These are phyloP conservation scores for Kazachstania martiniae DNA, from an alignment of 805 yeast genomes.

Conservation along the genomic window DNA sequence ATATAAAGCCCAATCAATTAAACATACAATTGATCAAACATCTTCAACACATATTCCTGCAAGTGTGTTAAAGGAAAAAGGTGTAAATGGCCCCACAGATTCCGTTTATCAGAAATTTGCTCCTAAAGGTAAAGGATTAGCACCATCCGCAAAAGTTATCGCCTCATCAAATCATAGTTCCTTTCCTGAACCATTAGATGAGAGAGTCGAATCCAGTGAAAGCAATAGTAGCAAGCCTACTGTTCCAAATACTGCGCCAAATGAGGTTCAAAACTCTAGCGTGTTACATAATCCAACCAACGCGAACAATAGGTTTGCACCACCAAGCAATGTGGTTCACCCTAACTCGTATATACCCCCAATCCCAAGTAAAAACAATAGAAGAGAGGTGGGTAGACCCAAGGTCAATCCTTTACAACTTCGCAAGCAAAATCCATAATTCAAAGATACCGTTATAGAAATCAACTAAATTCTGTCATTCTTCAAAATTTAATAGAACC, in stretches of 20 bases:
- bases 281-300: no score
- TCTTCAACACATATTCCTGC: conserved; percentile 49
- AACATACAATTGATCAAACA: conserved; percentile 54
- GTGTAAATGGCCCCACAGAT: conserved; percentile 12
- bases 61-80: conserved; percentile 17
- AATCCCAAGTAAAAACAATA: conserved; percentile 4
- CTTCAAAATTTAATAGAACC: no score
- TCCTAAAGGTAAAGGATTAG: conserved; percentile 23
- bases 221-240: neutral
- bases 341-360: conserved; percentile 12
- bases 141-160: neutral
- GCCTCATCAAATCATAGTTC: neutral
- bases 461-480: no score
- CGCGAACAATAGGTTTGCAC: conserved; percentile 14
- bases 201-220: neutral
- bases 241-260: neutral
- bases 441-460: no score
- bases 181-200: neutral
- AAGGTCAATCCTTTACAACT: conserved; percentile 15
- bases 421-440: conserved; percentile 7
- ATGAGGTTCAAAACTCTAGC: neutral
- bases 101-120: conserved; percentile 22
- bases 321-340: conserved; percentile 18
- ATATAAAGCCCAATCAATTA: conserved; percentile 44
- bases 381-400: conserved; percentile 26